Percentiles rank a stretch among this genome's conserved stretches.
Evolutionary conservation across 2,329 filamentous ascomycete genomes (phyloP).

Genomic region (Macrophomina tecta): DNA sequence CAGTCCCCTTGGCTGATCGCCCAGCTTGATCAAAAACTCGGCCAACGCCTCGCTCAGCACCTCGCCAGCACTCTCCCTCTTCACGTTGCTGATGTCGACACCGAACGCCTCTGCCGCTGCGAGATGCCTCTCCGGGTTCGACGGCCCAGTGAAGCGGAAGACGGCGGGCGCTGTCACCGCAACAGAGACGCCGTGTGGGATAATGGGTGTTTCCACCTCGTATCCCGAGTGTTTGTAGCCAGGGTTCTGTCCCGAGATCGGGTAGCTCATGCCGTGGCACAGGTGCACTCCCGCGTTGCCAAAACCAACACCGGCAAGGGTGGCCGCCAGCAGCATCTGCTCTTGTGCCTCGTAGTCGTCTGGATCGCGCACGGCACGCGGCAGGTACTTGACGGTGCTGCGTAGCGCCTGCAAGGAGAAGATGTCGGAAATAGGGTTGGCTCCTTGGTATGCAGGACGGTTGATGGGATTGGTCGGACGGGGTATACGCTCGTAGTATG

Average conservation of each 20-base stretch:
- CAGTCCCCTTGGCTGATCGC: slow-evolving; percentile 88
- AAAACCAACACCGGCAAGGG: slow-evolving; percentile 92
- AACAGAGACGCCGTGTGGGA: slow-evolving; percentile 94
- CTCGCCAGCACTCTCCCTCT: slow-evolving; percentile 86
- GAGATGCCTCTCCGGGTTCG: slow-evolving; percentile 90
- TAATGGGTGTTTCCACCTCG: slow-evolving; percentile 74
- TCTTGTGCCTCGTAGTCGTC: slow-evolving; percentile 92
- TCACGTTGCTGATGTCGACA: slow-evolving; percentile 85
- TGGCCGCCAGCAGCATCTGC: slow-evolving; percentile 94
- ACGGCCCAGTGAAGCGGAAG: slow-evolving; percentile 89
- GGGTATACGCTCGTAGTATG: slow-evolving; percentile 83
- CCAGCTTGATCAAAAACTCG: slow-evolving; percentile 80
- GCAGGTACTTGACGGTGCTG: slow-evolving; percentile 89
- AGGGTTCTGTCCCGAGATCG: slow-evolving; percentile 93
- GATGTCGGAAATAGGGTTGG: slow-evolving; percentile 96
- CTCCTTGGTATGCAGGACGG: slow-evolving; percentile 92
- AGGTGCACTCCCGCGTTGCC: slow-evolving; percentile 96
- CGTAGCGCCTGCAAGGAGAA: slow-evolving; percentile 88
- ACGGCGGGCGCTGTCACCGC: slow-evolving; percentile 92
- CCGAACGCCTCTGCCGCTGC: slow-evolving; percentile 89
- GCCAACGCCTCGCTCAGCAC: slow-evolving; percentile 83
- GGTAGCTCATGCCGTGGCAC: slow-evolving; percentile 93
- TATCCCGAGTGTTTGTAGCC: slow-evolving; percentile 92
- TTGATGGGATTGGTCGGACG: slow-evolving; percentile 88
- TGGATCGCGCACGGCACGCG: slow-evolving; percentile 82